Evolutionary conservation across 2,329 filamentous ascomycete species (phyloP).

Genomic region (Hirsutella rhossiliensis): DNA sequence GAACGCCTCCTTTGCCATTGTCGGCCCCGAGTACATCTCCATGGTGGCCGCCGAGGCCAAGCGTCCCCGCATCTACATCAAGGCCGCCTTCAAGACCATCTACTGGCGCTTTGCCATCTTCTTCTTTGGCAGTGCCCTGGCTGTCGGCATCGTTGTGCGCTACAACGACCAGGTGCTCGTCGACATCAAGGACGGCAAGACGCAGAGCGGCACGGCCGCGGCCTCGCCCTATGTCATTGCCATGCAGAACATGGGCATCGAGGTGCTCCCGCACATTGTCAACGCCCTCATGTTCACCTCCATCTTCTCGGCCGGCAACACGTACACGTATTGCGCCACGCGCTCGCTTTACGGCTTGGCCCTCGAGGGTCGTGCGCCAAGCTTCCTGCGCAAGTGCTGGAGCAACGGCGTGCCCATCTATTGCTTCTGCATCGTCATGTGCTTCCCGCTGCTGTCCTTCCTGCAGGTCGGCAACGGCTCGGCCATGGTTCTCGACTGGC

Average conservation of each 20-base stretch:
- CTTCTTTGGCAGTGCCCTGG: constrained; percentile 57
- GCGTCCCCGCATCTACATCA: constrained; percentile 51
- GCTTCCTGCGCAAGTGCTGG: constrained; percentile 45
- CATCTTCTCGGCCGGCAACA: constrained; percentile 35
- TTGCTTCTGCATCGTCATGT: constrained; percentile 40
- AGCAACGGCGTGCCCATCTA: constrained; percentile 49
- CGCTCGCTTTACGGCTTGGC: constrained; percentile 39
- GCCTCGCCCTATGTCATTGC: constrained; percentile 53
- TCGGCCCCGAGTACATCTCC: constrained; percentile 55
- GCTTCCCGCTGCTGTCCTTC: constrained; percentile 41
- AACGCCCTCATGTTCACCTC: constrained; percentile 38
- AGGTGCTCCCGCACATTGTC: constrained; percentile 42
- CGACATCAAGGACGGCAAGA: constrained; percentile 30
- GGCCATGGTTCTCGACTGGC: constrained; percentile 37
- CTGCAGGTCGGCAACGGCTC: constrained; percentile 36
- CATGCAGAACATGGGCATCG: constrained; percentile 41
- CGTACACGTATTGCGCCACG: constrained; percentile 38
- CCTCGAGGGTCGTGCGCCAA: constrained; percentile 34
- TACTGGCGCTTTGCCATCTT: constrained; percentile 62
- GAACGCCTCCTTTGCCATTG: constrained; percentile 49
- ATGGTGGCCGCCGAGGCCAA: constrained; percentile 60
- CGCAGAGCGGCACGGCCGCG: constrained; percentile 31
- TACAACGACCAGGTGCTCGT: constrained; percentile 48
- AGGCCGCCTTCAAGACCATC: constrained; percentile 59
- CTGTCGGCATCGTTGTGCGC: constrained; percentile 53